Evolutionary conservation across 345 rosid genomes (phyloP).

Genomic region (Citrus cavaleriei): DNA sequence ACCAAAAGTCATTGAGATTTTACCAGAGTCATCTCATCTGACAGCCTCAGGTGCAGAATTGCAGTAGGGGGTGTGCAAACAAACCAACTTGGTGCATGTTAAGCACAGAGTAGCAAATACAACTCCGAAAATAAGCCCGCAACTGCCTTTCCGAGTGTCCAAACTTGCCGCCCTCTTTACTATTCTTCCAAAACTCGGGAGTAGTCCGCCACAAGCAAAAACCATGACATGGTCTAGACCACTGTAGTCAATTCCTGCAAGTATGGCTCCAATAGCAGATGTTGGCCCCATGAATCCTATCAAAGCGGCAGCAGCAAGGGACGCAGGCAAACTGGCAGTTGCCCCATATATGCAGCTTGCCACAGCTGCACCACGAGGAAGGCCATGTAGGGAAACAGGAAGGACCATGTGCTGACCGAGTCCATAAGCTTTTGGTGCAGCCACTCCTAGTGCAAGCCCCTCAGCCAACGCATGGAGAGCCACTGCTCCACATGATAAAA

Average conservation of each 20-base stretch:
- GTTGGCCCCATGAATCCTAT: conserved; percentile 89
- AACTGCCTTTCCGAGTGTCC: conserved; percentile 53
- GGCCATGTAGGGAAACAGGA: conserved; percentile 92
- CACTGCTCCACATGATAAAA: conserved; percentile 83
- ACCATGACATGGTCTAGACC: conserved; percentile 96
- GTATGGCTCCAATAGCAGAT: conserved; percentile 87
- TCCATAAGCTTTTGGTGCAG: conserved; percentile 97
- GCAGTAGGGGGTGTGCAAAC: conserved; percentile 96
- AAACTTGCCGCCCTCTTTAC: conserved; percentile 58
- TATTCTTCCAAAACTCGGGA: conserved; percentile 68
- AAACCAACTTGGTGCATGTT: conserved; percentile 80
- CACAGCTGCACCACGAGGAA: conserved; percentile 95
- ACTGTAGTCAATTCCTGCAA: conserved; percentile 87
- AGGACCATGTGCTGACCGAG: conserved; percentile 94
- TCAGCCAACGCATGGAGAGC: conserved; percentile 95
- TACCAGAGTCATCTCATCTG: conserved; percentile 30
- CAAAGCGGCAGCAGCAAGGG: conserved; percentile 81
- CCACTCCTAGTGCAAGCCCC: conserved; percentile 96
- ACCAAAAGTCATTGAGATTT: no score
- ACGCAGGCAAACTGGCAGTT: conserved; percentile 89
- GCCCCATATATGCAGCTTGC: conserved; percentile 95
- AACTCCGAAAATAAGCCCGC: conserved; percentile 63
- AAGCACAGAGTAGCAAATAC: conserved; percentile 73
- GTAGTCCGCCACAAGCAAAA: conserved; percentile 81
- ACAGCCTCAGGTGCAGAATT: conserved; percentile 99